Evolutionary conservation across 352 stramenopile species (phyloP), one percentile per base, ranked within the genome.

Genomic region (Halophytophthora batemanensis): DNA sequence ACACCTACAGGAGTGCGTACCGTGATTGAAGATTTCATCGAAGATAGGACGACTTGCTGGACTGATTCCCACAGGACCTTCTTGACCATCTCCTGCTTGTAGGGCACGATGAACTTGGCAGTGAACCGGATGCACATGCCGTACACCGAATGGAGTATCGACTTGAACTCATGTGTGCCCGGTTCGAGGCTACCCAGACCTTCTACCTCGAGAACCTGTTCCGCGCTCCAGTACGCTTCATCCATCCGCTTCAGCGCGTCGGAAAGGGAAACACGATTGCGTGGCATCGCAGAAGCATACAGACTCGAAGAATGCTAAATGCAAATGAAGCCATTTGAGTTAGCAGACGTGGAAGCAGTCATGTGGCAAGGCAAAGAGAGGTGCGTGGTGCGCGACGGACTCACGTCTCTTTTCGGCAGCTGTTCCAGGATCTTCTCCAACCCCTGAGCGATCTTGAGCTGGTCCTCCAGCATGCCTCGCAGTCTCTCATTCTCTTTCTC

Each of bases 351-450:
- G 18, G 3, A 12, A 13, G 6, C 28, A 2, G 22, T 38, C 19
- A 36, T 12, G 40, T 28, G 21, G 7, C 6, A 49, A n/a, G 21
- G 13, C 2, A 18, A 34, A 18, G 44, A 19, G 38, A 56, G 48
- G 53, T 55, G 60, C 59, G 49, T 68, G 59, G 14, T 29, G 60
- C 21, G 48, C 42, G 11, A n/a, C n/a, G n/a, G n/a, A n/a, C n/a
- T n/a, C n/a, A n/a, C n/a, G n/a, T n/a, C n/a, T n/a, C n/a, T n/a
- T n/a, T n/a, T n/a, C n/a, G 59, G 54, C 2, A 68, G 12, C 25
- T 68, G 61, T 18, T 65, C 68, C 19, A 71, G 39, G 17, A 64
- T 59, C 14, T 69, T 57, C 47, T 74, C 53, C 2, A 74, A 61
- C 2, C 61, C 64, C 25, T 62, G 38, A 14, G 61, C 61, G 25